phyloP scores from a whole-genome alignment of 371 early-diverging fungal species.

The Mucor ambiguus region DNA sequence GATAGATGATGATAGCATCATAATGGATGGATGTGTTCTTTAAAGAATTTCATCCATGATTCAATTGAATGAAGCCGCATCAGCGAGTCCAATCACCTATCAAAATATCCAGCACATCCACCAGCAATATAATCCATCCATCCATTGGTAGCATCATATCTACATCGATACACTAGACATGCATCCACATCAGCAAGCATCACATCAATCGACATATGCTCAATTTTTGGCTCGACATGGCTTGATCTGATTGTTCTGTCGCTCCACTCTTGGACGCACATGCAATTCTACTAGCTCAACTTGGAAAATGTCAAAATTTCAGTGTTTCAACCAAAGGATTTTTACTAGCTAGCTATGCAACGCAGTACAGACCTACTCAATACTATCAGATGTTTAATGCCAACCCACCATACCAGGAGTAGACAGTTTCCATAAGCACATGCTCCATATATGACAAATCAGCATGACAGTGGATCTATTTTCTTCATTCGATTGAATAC shows the following conservation, averaged over 20 bases:
- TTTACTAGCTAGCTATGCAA: not conserved
- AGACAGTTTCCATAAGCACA: not conserved
- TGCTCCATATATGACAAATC: not conserved
- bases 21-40: slow-evolving; percentile 3
- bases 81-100: not conserved
- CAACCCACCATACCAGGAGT: not conserved
- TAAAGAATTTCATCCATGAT: not conserved
- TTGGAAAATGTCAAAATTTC: not conserved
- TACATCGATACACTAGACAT: not conserved
- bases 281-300: not conserved
- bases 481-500: not conserved
- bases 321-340: not conserved
- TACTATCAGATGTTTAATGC: not conserved
- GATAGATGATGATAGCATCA: not conserved
- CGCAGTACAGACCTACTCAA: not conserved
- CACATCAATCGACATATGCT: not conserved
- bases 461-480: not conserved
- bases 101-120: not conserved
- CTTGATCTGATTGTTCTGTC: not conserved
- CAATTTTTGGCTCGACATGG: not conserved
- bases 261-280: not conserved
- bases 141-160: not conserved
- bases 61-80: not conserved
- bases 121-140: not conserved
- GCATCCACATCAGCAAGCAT: not conserved